Base-by-base conservation (phyloP, 768 basidiomycete genomes). In the Phaffia tasmanica region DNA sequence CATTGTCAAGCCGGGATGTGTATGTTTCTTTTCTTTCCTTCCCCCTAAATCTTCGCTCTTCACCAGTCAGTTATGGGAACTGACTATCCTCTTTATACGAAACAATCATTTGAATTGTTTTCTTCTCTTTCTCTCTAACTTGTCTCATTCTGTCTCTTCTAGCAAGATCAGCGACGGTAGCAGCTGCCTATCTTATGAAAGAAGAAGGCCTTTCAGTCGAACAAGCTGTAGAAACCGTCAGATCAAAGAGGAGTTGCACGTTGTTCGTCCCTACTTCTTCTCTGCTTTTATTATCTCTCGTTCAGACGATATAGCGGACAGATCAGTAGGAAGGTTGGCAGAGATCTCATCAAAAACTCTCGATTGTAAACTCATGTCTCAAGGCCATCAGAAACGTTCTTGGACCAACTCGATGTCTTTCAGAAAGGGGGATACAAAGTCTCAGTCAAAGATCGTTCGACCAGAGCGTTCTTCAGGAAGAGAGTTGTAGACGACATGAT, bases 1-100 rank as follows among this genome's bases (percentile, higher is more conserved):
- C 92, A 95, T 76, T 94, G 92, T 73, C 86, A 88, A 63, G 89
- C 88, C 27, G 92, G 92, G 29, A 80, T 89, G 76, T 89, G 88
- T 89, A 76, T 74, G 87, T 81, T 27, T 25, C 21, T n/a, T 4
- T 69, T 57, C 3, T 21, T 19, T 23, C 29, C 30, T 56, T 25
- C 15, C 49, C 9, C 7, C 27, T 7, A 18, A 30, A 53, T 57
- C 62, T 55, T 70, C 56, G 35, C 42, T 60, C 62, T 18, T 48
- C 70, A 55, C 56, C 5, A 50, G 9, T 35, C 48, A 66, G 50
- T 69, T 27, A n/a, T n/a, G n/a, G n/a, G 35, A 42, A 11, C 35
- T 42, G 35, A 42, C 6, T 42, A 4, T 42, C 35, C 35, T 42
- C 35, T 42, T 42, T 11, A 42, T 42, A 42, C 35, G 11, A 5